Conservation (phyloP, 768 basidiomycete species). For the Leucosporidium yakuticum region DNA sequence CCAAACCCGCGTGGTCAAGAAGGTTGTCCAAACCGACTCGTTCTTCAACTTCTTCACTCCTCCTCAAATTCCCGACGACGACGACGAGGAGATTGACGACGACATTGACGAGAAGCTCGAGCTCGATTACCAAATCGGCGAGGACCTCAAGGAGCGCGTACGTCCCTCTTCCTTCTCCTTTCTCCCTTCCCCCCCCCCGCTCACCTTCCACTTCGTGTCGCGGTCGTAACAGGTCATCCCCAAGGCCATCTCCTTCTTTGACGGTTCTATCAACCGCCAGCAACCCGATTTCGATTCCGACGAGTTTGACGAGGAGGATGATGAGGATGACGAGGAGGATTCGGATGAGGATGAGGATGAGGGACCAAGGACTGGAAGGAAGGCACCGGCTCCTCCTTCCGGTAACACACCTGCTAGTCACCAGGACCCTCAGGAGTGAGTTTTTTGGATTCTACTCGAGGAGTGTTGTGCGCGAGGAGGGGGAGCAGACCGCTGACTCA, state of each 20-base stretch:
- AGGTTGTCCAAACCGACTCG: conserved; percentile 82
- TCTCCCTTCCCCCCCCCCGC: neutral
- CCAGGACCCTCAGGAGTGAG: conserved; percentile 70
- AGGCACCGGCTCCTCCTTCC: conserved; percentile 33
- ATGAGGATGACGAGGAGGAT: conserved; percentile 55
- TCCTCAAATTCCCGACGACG: conserved; percentile 68
- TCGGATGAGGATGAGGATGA: conserved; percentile 32
- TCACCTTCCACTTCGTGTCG: neutral
- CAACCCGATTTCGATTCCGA: no score
- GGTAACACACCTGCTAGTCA: conserved; percentile 35
- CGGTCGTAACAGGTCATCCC: conserved; percentile 66
- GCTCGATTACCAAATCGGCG: conserved; percentile 95
- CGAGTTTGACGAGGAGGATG: conserved; percentile 44
- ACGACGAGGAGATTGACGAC: conserved; percentile 60
- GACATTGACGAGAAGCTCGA: conserved; percentile 90
- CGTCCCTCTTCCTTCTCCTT: conserved; percentile 31
- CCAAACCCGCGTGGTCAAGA: conserved; percentile 53
- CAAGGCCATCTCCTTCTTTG: conserved; percentile 87
- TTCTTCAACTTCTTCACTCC: conserved; percentile 99
- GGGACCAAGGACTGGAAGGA: conserved; percentile 18
- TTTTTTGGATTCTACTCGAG: conserved; percentile 45
- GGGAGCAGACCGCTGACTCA: no score
- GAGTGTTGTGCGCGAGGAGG: no score
- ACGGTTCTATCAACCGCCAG: neutral
- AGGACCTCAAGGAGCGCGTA: conserved; percentile 95